phyloP scores from a whole-genome alignment of 2,329 filamentous ascomycete species.

The Mycocentrospora acerina region DNA sequence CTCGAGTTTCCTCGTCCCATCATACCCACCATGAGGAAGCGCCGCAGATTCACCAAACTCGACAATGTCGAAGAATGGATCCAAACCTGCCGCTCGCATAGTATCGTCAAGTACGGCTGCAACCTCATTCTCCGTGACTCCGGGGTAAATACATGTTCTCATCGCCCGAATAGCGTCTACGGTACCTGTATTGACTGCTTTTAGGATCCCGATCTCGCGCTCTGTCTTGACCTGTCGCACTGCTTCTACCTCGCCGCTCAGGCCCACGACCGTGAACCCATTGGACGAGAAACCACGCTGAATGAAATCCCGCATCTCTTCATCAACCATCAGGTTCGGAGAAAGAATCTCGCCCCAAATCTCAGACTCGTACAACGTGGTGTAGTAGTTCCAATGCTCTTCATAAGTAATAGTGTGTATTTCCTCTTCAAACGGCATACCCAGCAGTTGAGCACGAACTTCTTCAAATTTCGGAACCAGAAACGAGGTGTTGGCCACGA shows the following conservation, averaged over 20 bases:
- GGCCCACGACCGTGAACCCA: conserved; percentile 59
- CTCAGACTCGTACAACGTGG: conserved; percentile 49
- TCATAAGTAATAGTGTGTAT: conserved; percentile 62
- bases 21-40: conserved; percentile 57
- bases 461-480: conserved; percentile 63
- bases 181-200: conserved; percentile 65
- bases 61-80: conserved; percentile 65
- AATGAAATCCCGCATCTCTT: conserved; percentile 66
- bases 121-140: conserved; percentile 61
- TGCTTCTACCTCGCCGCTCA: conserved; percentile 57
- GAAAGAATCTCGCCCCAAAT: conserved; percentile 39
- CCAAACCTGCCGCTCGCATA: conserved; percentile 55
- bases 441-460: conserved; percentile 59
- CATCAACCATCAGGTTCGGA: conserved; percentile 61
- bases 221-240: conserved; percentile 61
- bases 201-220: conserved; percentile 58
- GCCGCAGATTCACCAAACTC: conserved; percentile 61
- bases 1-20: conserved; percentile 53
- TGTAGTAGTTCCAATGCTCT: conserved; percentile 66
- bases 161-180: conserved; percentile 62
- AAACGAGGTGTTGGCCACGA: conserved; percentile 59
- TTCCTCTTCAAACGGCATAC: conserved; percentile 55
- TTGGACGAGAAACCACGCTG: conserved; percentile 55
- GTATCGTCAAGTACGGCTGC: conserved; percentile 58
- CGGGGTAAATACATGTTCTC: conserved; percentile 57